Base-by-base conservation (phyloP, 2,329 filamentous ascomycete genomes). In the Aspergillus sp. region DNA sequence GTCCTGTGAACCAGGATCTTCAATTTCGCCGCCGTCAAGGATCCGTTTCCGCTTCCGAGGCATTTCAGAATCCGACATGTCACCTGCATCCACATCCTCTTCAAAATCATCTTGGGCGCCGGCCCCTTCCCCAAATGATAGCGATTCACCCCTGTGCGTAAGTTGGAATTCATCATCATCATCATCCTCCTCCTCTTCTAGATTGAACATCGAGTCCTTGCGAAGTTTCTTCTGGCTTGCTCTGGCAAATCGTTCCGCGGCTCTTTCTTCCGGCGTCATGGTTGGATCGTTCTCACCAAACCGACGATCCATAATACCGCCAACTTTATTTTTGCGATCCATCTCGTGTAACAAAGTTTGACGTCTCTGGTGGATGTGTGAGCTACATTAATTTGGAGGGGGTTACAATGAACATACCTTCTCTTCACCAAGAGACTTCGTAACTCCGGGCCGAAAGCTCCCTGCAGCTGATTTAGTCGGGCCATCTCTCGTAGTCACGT, bases 281-380 rank as follows among this genome's bases (percentile, higher is more conserved):
- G 87, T 89, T 11, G 92, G 90, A 73, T 99, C 93, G 69, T 96
- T 90, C 79, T 99, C 96, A 75, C 96, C 95, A 69, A 99, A 96
- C 67, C 95, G 88, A 68, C 91, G 86, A 81, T 99, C 95, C 53
- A 96, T 77, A 61, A 99, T 91, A 4, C 93, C 93, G 63, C 95
- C 95, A 19, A 93, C 88, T 75, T 96, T 97, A 73, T 96, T 93
- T 40, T 91, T 86, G 60, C 86, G 84, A 70, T 96, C 90, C 83
- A 98, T 89, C 70, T 98, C 93, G 37, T 91, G 86, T n/a, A 97
- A 78, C 19, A 97, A 81, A 0, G 92, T 96, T 76, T 90, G 84
- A 59, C 89, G 86, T 55, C 93, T 86, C 86, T 90, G 59, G 45
- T 22, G 46, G 30, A 59, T 60, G 40, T 52, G 24, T 68, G 9